phyloP scores from a whole-genome alignment of 768 basidiomycete species.

The Trametes gibbosa region DNA sequence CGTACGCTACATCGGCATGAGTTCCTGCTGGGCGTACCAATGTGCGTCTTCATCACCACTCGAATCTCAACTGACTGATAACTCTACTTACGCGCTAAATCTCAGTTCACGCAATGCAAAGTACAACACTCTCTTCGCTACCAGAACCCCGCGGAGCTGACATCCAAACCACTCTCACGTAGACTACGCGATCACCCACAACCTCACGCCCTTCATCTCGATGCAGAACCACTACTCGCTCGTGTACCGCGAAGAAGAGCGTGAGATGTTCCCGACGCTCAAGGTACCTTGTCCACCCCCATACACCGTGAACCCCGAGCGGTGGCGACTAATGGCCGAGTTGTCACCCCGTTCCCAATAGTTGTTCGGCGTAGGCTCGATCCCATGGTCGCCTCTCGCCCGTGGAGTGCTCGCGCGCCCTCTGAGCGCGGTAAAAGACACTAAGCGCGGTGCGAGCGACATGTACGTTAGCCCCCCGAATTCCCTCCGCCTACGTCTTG shows the following conservation, averaged over 20 bases:
- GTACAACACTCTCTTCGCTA: neutral
- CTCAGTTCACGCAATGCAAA: constrained; percentile 33
- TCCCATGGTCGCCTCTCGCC: constrained; percentile 41
- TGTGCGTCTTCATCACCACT: constrained; percentile 15
- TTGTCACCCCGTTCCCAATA: neutral
- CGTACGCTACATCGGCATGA: constrained; percentile 39
- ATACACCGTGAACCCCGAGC: neutral
- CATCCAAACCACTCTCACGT: neutral
- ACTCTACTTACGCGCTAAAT: neutral
- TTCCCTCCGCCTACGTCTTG: neutral
- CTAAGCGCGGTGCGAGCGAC: constrained; percentile 27
- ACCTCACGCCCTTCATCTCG: constrained; percentile 40
- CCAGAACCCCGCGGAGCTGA: neutral
- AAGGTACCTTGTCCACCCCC: constrained; percentile 17
- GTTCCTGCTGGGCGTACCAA: constrained; percentile 33
- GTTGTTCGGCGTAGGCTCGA: constrained; percentile 37
- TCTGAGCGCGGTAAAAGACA: constrained; percentile 16
- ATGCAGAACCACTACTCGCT: constrained; percentile 48
- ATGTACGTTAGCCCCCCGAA: constrained; percentile 14
- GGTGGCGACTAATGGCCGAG: too few relatives aligned
- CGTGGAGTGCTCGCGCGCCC: constrained; percentile 34
- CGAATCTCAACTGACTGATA: neutral
- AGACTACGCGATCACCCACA: constrained; percentile 37
- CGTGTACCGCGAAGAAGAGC: constrained; percentile 47
- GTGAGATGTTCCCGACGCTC: constrained; percentile 39